Evolutionary conservation across 208 protist genomes (phyloP).

Genomic region (Leishmania braziliensis): DNA sequence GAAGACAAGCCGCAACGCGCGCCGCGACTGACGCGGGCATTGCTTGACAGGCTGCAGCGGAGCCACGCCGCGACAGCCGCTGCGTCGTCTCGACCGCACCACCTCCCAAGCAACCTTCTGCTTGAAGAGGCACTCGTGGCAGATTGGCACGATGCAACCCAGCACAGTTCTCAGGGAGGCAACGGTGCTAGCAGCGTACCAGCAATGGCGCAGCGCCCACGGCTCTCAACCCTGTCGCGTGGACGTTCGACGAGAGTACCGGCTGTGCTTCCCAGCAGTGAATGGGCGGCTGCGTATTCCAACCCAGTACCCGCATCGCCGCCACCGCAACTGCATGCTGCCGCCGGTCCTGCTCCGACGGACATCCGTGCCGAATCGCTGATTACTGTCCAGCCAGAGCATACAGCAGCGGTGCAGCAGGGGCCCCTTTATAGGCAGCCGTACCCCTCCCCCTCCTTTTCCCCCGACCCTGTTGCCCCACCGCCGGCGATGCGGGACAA

Average conservation of each 20-base stretch:
- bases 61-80: not conserved
- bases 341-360: not conserved
- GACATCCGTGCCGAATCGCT: not conserved
- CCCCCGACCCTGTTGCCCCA: constrained; percentile 13
- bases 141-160: not conserved
- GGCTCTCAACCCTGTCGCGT: constrained; percentile 9
- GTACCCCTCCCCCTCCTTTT: not conserved
- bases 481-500: not conserved
- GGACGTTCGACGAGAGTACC: not conserved
- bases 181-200: not conserved
- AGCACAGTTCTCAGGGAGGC: not conserved
- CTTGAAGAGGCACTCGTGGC: not conserved
- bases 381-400: not conserved
- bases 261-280: not conserved
- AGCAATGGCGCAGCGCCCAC: not conserved
- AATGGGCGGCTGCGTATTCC: not conserved
- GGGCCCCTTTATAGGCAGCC: not conserved
- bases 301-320: not conserved
- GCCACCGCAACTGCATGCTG: not conserved
- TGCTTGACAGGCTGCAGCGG: constrained; percentile 19
- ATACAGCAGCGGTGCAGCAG: not conserved
- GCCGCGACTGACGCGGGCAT: constrained; percentile 14
- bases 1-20: not conserved
- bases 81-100: not conserved
- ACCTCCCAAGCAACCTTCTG: not conserved